Evolutionary conservation across 177 flowering plant species (phyloP), one percentile per base, ranked within the genome.

Genomic region (Vitis hybrid): DNA sequence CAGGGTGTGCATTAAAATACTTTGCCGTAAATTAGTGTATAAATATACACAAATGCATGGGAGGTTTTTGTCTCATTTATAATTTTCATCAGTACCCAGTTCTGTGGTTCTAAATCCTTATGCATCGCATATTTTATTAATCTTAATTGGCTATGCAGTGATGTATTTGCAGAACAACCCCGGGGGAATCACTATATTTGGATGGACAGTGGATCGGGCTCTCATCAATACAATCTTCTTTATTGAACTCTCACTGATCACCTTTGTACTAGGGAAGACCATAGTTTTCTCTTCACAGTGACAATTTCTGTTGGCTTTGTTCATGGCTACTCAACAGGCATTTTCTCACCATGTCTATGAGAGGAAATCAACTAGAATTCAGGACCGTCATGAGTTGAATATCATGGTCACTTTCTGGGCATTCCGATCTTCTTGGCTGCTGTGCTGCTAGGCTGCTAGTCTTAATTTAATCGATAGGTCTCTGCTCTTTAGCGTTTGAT

Each of bases 251-350:
- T 74, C 97, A 1, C 78, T 91, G 54, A 82, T 85, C 48, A 84
- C 85, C 63, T 94, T 92, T 77, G 89, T 94, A n/a, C 97, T 94
- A 0, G 97, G 98, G 24, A 89, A 94, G 74, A 94, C 98, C 3
- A 56, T 92, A 17, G 80, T 82, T 60, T 74, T 81, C 66, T 40
- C 74, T 9, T 14, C 70, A 19, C 65, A 63, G 24, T 78, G 76
- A 74, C 58, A 2, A 63, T 10, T 66, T 19, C 15, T 52, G n/a
- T 18, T 13, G 6, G 40, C 40, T 35, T 35, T 35, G 40, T 35
- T 35, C 18, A 3, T 12, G 13, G 48, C 59, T 18, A 5, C 21
- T 4, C 59, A n/a, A 4, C 24, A 48, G 52, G 19, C 51, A 7
- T n/a, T n/a, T 2, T 54, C 56, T 54, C 56, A 54, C 4, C 56